phyloP scores from a whole-genome alignment of 2,329 filamentous ascomycete species.

The Lachnellula subtilissima region DNA sequence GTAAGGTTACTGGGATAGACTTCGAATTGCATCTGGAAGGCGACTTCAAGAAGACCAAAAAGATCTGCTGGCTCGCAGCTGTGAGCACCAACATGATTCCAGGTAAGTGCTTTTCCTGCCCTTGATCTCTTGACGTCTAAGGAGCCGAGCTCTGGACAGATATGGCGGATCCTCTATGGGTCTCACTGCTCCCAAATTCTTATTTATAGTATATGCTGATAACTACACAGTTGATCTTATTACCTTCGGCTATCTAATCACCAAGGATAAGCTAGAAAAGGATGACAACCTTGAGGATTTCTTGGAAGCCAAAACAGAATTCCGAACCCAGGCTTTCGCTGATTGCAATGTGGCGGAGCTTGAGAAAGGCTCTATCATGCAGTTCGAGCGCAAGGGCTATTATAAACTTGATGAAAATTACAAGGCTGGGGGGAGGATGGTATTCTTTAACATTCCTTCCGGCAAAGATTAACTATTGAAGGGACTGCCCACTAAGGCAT shows the following conservation, averaged over 20 bases:
- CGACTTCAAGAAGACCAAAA: neutral
- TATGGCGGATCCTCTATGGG: too few relatives aligned
- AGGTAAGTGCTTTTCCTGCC: too few relatives aligned
- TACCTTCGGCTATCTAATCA: slow-evolving; percentile 89
- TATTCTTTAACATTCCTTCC: slow-evolving; percentile 63
- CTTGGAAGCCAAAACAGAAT: slow-evolving; percentile 43
- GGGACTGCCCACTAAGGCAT: neutral
- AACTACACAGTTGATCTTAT: slow-evolving; percentile 61
- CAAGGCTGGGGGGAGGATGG: slow-evolving; percentile 27
- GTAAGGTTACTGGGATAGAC: neutral
- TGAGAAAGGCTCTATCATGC: neutral
- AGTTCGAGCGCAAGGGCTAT: slow-evolving; percentile 2
- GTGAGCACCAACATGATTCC: slow-evolving; percentile 70
- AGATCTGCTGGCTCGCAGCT: slow-evolving; percentile 63
- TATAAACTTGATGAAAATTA: neutral
- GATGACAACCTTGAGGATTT: slow-evolving; percentile 79
- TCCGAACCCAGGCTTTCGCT: neutral
- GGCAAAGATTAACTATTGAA: slow-evolving; percentile 41
- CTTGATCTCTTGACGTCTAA: too few relatives aligned
- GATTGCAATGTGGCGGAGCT: slow-evolving; percentile 1
- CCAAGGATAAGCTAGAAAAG: slow-evolving; percentile 85
- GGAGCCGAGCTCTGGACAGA: too few relatives aligned
- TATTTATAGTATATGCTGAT: too few relatives aligned
- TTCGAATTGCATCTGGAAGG: neutral
- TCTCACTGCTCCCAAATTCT: too few relatives aligned